Evolutionary conservation across 192 early-diverging fungal genomes (phyloP).

Genomic region (Linderina pennispora): DNA sequence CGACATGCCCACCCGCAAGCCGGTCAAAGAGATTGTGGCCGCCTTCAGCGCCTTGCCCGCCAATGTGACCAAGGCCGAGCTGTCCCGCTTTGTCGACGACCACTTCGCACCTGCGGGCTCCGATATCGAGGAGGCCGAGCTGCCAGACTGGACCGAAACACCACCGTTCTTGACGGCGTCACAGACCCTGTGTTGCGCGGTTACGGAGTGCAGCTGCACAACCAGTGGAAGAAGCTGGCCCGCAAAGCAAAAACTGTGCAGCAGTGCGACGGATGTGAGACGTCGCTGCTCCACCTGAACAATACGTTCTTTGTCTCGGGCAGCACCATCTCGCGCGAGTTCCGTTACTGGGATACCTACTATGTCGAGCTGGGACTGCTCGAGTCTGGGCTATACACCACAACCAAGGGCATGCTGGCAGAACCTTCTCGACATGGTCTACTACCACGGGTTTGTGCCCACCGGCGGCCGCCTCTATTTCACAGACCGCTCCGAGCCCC

Average conservation of each 20-base stretch:
- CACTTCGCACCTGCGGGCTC: slow-evolving; percentile 54
- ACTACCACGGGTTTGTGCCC: slow-evolving; percentile 57
- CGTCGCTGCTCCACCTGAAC: slow-evolving; percentile 47
- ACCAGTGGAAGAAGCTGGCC: slow-evolving; percentile 58
- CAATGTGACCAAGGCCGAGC: slow-evolving; percentile 14
- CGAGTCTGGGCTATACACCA: slow-evolving; percentile 50
- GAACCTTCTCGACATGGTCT: slow-evolving; percentile 58
- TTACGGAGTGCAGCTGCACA: slow-evolving; percentile 51
- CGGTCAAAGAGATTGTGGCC: slow-evolving; percentile 43
- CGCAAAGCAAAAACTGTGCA: slow-evolving; percentile 42
- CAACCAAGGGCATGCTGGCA: slow-evolving; percentile 54
- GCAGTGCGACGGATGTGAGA: slow-evolving; percentile 53
- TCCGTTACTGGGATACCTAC: slow-evolving; percentile 69
- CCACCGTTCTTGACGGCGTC: slow-evolving; percentile 49
- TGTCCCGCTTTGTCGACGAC: slow-evolving; percentile 53
- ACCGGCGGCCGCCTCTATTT: slow-evolving; percentile 71
- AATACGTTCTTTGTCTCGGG: slow-evolving; percentile 61
- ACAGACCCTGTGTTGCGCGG: slow-evolving; percentile 47
- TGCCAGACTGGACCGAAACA: slow-evolving; percentile 45
- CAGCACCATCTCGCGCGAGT: slow-evolving; percentile 57
- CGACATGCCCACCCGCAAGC: slow-evolving; percentile 60
- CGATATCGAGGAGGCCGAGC: slow-evolving; percentile 46
- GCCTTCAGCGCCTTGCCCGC: slow-evolving; percentile 45
- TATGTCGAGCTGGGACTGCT: slow-evolving; percentile 60
- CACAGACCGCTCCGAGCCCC: slow-evolving; percentile 67